Percentiles rank a stretch among this genome's conserved stretches.
Conservation (phyloP, 2,329 filamentous ascomycete genomes). For the Emmonsiellopsis sp. region DNA sequence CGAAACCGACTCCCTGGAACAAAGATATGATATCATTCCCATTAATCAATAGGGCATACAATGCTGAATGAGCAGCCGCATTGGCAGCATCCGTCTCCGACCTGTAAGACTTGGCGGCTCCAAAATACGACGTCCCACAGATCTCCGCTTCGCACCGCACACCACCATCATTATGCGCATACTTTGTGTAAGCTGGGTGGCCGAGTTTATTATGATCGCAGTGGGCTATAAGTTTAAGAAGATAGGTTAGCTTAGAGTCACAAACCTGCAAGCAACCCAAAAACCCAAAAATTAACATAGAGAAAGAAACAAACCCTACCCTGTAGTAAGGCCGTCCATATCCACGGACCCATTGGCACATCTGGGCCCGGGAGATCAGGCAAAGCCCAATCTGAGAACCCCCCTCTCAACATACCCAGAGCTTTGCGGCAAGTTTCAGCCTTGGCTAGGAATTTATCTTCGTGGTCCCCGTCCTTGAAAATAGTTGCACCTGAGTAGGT, state of each 20-base stretch:
- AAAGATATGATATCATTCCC: not conserved
- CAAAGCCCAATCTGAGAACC: slow-evolving; percentile 18
- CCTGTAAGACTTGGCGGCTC: slow-evolving; percentile 13
- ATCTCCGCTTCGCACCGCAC: slow-evolving; percentile 21
- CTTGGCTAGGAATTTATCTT: slow-evolving; percentile 14
- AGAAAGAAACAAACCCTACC: slow-evolving; percentile 14
- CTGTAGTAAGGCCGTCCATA: slow-evolving; percentile 21
- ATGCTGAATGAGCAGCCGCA: slow-evolving; percentile 18
- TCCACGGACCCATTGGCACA: slow-evolving; percentile 13
- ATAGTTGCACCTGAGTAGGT: slow-evolving; percentile 22
- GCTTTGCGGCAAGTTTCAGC: slow-evolving; percentile 19
- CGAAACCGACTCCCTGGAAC: not conserved
- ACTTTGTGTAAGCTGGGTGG: slow-evolving; percentile 16
- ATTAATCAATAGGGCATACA: slow-evolving; percentile 12
- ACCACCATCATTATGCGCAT: slow-evolving; percentile 12
- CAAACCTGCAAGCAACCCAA: not conserved
- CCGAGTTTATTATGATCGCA: slow-evolving; percentile 13
- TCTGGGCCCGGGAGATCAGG: slow-evolving; percentile 18
- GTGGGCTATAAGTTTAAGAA: slow-evolving; percentile 13
- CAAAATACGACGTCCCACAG: slow-evolving; percentile 12
- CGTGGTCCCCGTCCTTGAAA: slow-evolving; percentile 6
- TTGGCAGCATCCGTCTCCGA: slow-evolving; percentile 19
- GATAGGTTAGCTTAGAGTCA: not conserved
- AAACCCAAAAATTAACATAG: not conserved
- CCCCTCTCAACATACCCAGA: slow-evolving; percentile 16